Percentiles rank a stretch among this genome's conserved stretches.
phyloP scores from a whole-genome alignment of 2,329 filamentous ascomycete genomes.

The Phyllosticta ampelicida region DNA sequence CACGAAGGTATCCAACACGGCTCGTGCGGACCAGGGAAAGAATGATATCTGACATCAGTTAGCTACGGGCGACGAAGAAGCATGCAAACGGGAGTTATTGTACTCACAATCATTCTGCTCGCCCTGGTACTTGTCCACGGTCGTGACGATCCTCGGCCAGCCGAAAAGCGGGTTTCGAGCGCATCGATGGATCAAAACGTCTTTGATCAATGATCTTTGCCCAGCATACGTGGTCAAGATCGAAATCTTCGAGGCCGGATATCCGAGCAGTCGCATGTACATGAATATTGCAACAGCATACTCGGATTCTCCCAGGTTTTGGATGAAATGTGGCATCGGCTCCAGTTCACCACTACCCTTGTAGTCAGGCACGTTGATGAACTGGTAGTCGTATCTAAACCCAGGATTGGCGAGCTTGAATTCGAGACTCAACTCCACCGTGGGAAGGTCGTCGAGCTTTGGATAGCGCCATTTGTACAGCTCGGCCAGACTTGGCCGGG shows the following conservation, averaged over 20 bases:
- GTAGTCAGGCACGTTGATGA: constrained; percentile 91
- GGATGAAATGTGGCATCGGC: constrained; percentile 87
- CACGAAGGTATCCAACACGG: constrained; percentile 81
- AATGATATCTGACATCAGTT: constrained; percentile 62
- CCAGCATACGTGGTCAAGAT: constrained; percentile 93
- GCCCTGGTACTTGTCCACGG: constrained; percentile 97
- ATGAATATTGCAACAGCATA: constrained; percentile 93
- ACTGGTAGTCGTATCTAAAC: constrained; percentile 90
- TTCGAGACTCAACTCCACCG: constrained; percentile 56
- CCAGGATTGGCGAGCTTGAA: constrained; percentile 80
- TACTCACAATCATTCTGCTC: constrained; percentile 96
- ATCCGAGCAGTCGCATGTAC: constrained; percentile 94
- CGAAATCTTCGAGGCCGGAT: constrained; percentile 71
- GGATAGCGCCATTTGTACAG: constrained; percentile 93
- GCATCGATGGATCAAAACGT: constrained; percentile 77
- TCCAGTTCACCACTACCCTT: constrained; percentile 81
- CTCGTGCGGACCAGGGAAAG: constrained; percentile 85
- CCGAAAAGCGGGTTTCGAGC: constrained; percentile 77
- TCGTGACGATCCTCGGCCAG: constrained; percentile 78
- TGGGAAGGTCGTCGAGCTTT: constrained; percentile 65
- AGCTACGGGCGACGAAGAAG: not conserved
- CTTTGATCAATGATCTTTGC: constrained; percentile 75
- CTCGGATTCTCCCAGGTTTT: constrained; percentile 93
- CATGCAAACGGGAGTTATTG: not conserved
- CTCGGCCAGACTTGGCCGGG: constrained; percentile 73